A percentile compares a stretch with the other conserved stretches of the same genome.
These are phyloP conservation scores for Halenospora varia DNA, from an alignment of 495 filamentous ascomycete genomes.

Conservation along the genomic window DNA sequence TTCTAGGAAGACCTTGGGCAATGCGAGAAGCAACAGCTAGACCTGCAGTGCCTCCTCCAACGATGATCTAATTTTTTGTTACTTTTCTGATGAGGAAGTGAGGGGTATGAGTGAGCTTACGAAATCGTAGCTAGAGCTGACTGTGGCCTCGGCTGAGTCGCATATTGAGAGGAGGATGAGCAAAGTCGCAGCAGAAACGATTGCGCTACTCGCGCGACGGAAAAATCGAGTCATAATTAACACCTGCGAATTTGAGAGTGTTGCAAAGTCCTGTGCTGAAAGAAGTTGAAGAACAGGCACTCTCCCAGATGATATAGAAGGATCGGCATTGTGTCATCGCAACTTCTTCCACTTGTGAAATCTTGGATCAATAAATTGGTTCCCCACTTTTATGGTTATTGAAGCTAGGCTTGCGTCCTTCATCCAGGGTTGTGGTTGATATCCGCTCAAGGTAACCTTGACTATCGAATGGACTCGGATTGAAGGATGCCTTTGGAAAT, in stretches of 20 bases:
- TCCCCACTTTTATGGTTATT: background rate
- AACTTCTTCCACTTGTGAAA: background rate
- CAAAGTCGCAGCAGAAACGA: background rate
- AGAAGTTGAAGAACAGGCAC: background rate
- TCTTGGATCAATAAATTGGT: background rate
- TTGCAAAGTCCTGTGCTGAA: background rate
- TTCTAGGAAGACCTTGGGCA: conserved; percentile 35
- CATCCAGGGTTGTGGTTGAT: background rate
- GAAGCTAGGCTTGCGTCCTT: background rate
- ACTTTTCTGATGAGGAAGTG: background rate
- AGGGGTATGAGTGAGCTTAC: background rate
- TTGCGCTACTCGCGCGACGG: background rate
- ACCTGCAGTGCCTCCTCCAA: conserved; percentile 83
- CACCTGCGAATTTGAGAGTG: background rate
- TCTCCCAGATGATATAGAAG: background rate
- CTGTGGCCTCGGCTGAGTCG: background rate
- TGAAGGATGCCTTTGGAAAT: background rate
- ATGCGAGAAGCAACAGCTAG: conserved; percentile 65
- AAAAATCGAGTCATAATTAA: background rate
- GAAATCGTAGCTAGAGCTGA: background rate
- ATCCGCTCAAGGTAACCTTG: background rate
- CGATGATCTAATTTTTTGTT: conserved; percentile 46
- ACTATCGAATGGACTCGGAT: background rate
- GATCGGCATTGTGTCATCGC: background rate
- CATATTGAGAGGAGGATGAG: background rate